phyloP scores from a whole-genome alignment of 169 alveolate genomes.

The Eimeria falciformis region DNA sequence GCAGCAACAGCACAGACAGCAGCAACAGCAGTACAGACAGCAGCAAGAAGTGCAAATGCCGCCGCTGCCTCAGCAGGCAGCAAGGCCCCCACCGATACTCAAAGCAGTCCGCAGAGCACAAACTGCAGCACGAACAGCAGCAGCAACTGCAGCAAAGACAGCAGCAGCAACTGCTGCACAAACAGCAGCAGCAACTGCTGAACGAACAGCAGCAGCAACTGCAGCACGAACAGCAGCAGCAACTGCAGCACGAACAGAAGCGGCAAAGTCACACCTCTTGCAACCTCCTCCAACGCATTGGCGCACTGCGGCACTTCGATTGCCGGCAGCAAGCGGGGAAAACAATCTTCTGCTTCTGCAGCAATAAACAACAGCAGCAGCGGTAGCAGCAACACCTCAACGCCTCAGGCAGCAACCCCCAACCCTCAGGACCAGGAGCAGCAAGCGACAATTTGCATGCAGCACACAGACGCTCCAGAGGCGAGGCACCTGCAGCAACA shows the following conservation, averaged over 20 bases:
- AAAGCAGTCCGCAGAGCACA: background rate
- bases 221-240: background rate
- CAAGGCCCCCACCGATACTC: too few species aligned
- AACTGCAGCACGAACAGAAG: constrained; percentile 22
- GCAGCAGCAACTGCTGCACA: background rate
- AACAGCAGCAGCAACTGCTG: background rate
- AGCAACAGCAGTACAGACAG: background rate
- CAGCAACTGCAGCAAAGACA: background rate
- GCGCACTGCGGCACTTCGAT: background rate
- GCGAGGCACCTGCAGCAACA: constrained; percentile 6
- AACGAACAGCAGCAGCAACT: background rate
- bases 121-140: background rate
- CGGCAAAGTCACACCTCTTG: constrained; percentile 11
- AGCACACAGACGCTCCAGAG: background rate
- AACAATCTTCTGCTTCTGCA: background rate
- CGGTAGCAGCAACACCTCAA: background rate
- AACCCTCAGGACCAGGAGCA: background rate
- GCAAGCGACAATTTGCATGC: background rate
- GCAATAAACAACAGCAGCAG: constrained; percentile 12
- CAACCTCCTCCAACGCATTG: constrained; percentile 54
- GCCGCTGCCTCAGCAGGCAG: too few species aligned
- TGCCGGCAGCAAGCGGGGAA: constrained; percentile 3
- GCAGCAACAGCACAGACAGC: constrained; percentile 8
- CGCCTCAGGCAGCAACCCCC: background rate
- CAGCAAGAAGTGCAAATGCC: too few species aligned